Base-by-base conservation (phyloP, 441 rosid species). In the Omphalea diandra region DNA sequence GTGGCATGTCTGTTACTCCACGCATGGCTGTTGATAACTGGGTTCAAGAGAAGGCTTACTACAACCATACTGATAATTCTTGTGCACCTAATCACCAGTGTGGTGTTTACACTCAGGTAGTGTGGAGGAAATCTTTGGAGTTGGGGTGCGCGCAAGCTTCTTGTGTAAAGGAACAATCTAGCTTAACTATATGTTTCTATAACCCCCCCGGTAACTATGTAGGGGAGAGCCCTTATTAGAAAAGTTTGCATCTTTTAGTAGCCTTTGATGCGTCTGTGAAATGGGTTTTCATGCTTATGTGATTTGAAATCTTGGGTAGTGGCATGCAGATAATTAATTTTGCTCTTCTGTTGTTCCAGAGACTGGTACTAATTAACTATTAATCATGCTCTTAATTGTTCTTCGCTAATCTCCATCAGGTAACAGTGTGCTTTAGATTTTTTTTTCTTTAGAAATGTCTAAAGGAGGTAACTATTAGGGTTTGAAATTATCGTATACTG, bases 21-120 rank as follows among this genome's bases (percentile, higher is more conserved):
- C 77, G 82, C 9, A 78, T 79, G 83, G 91, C 76, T 8, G 97
- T 93, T 68, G 84, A 82, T 67, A 66, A 74, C 18, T 90, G 98
- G 98, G 89, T 88, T 27, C 68, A 80, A 38, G 88, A 93, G 89
- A 89, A 82, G 77, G 6, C 59, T 5, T 89, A 75, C 82, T 90
- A 93, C 68, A 72, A 82, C 71, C 83, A 86, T 67, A 66, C 62
- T 59, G 57, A 74, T 20, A 84, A 93, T 78, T 75, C 89, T 9
- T 93, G 98, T 50, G 75, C 63, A 1, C 63, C 81, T 0, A 78
- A 83, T 36, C 96, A 83, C 61, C 70, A 22, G 33, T 91, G 96
- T 29, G 96, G 94, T 20, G 92, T 88, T 56, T 91, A 88, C 67
- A 88, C 78, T 26, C 96, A 90, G 76, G 96, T 91, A 22, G 96